Base-by-base conservation (phyloP, 495 filamentous ascomycete species). In the Sordaria brevicollis region DNA sequence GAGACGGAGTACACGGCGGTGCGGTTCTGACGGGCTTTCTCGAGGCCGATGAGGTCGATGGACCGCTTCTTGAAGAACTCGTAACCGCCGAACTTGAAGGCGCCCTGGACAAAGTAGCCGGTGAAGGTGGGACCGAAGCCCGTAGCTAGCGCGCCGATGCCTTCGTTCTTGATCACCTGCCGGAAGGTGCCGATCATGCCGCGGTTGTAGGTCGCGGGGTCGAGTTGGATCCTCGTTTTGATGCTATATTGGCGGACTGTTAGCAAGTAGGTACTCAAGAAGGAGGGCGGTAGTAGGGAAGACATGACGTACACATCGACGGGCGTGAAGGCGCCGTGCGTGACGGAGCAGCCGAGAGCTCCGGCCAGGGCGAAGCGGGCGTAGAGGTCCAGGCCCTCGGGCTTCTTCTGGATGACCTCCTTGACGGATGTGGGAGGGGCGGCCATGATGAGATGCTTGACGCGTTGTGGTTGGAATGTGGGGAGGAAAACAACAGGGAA, bases 261-360 rank as follows among this genome's bases (percentile, higher is more conserved):
- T 74, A 72, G 41, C 70, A 65, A 68, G 31, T 33, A 7, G 65
- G n/a, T n/a, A n/a, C n/a, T 35, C 25, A 35, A 21, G 54, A 33
- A 33, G 54, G n/a, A 66, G 62, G 49, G 35, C 43, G 49, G 35
- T 34, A 66, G 34, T 62, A 65, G 70, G 54, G 39, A 70, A 69
- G 68, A 86, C 91, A 87, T 91, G 68, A 86, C 91, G 87, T 91
- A 94, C 92, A 94, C 92, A 84, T 95, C 92, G 74, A 94, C 90
- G 72, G 92, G 92, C 69, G 92, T 93, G 74, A 93, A 85, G 78
- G 85, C 87, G 75, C 90, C 92, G 83, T 93, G 92, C 72, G 92
- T 95, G 79, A 94, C 84, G 70, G 91, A 91, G 79, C 92, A 94
- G 85, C 92, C 93, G 81, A 92, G 84, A 69, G 91, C 91, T 79